Conservation (phyloP, 495 filamentous ascomycete species). For the Penicillium crystallinum region DNA sequence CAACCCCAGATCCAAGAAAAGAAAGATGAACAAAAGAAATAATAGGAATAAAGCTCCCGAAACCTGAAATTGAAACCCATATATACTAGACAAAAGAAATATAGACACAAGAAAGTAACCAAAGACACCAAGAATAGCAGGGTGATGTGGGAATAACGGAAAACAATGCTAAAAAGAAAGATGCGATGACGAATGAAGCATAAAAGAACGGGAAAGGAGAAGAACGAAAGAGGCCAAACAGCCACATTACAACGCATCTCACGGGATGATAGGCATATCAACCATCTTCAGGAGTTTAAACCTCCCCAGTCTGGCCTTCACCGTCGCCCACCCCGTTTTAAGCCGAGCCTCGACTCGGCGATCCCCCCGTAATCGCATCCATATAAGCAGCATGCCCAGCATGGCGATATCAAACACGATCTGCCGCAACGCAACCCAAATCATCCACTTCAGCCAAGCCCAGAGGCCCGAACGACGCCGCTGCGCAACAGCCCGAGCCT, state of each 20-base stretch:
- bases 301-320: constrained; percentile 54
- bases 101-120: constrained; percentile 9
- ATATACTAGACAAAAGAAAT: constrained; percentile 29
- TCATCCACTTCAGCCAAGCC: constrained; percentile 68
- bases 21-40: constrained; percentile 6
- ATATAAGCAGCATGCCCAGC: constrained; percentile 65
- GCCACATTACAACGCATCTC: neutral
- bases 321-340: constrained; percentile 54
- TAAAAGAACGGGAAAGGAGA: neutral
- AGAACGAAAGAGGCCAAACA: neutral
- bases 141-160: neutral
- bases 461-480: constrained; percentile 49
- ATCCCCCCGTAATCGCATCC: constrained; percentile 75
- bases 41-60: constrained; percentile 8
- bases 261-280: constrained; percentile 24
- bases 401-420: constrained; percentile 65
- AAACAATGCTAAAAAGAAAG: constrained; percentile 1
- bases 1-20: neutral
- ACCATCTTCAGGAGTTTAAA: constrained; percentile 31
- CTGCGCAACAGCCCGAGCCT: constrained; percentile 44
- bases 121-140: constrained; percentile 3
- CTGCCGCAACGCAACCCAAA: constrained; percentile 69
- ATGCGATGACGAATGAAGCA: constrained; percentile 5
- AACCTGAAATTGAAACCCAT: constrained; percentile 23
- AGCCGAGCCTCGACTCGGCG: constrained; percentile 73